Evolutionary conservation across 305 asterid species (phyloP).

Genomic region (Nicotiana rustica): DNA sequence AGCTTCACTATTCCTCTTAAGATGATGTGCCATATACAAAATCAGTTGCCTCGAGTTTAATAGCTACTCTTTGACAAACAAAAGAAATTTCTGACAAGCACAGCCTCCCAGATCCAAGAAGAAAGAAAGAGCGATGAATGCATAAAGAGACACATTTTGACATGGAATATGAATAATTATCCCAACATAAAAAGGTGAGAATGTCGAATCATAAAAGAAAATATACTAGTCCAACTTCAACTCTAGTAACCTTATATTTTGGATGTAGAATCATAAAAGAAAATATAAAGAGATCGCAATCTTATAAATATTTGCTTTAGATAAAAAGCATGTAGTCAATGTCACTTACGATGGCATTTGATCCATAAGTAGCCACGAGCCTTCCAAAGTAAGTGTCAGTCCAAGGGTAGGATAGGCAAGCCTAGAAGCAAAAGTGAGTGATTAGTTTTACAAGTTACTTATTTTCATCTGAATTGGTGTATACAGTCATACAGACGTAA

Average conservation of each 20-base stretch:
- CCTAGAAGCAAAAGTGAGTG: constrained; percentile 50
- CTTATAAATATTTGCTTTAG: background rate
- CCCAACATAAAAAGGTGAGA: constrained; percentile 30
- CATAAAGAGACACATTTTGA: background rate
- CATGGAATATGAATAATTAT: constrained; percentile 17
- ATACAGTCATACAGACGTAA: background rate
- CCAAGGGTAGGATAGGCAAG: constrained; percentile 55
- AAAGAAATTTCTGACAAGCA: background rate
- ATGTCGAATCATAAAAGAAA: too few relatives aligned
- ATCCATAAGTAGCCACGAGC: constrained; percentile 57
- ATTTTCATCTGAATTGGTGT: background rate
- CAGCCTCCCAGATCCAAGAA: background rate
- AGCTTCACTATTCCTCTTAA: constrained; percentile 22
- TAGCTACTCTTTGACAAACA: background rate
- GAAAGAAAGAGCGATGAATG: background rate
- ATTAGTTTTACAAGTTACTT: constrained; percentile 28
- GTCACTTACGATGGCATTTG: constrained; percentile 60
- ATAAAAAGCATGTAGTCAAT: background rate
- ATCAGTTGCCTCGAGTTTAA: background rate
- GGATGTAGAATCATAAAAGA: constrained; percentile 23
- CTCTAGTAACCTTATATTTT: background rate
- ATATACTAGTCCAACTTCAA: background rate
- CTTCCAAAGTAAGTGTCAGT: constrained; percentile 60
- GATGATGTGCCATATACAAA: background rate
- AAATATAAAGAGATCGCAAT: background rate